Evolutionary conservation across 1,284 basidiomycete species (phyloP), one percentile per base, ranked within the genome.

Genomic region (Pulchroboletus neoregius): DNA sequence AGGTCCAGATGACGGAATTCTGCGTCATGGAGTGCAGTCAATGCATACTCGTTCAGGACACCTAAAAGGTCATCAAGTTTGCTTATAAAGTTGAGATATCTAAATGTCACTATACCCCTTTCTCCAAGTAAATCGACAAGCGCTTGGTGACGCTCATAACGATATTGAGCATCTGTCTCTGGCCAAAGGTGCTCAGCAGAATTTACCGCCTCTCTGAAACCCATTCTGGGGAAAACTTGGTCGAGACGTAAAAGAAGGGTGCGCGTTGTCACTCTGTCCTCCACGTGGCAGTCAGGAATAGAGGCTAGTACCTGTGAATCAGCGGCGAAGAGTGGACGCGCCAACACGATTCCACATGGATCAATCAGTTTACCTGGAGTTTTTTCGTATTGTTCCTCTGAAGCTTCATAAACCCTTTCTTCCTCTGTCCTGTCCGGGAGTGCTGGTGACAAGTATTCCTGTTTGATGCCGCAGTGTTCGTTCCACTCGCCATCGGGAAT

Each of bases 1-100:
- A 83, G 58, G 13, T 61, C 53, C 6, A 79, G 60, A 41, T 54
- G 57, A 11, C 58, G 57, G 33, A 78, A 58, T 35, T 69, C 67
- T 0, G 72, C 69, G 12, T 61, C 66, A 24, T 71, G 58, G 16
- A 79, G 63, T 0, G 70, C 56, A 16, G 65, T 47, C 37, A 78
- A 56, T 5, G 71, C 61, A 8, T 58, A 63, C 33, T 65, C 55
- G 49, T 66, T 74, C 22, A 78, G 64, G 38, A 71, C 66, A 6
- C 74, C 75, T 77, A 35, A 23, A 26, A 5, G 13, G 9, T 20
- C 16, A 35, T 50, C 40, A 36, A 51, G 23, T 24, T 49, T 32
- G 30, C 35, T 39, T 23, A 27, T 27, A 22, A 44, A 36, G 8
- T 20, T 7, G 24, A 32, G 28, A 34, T 36, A n/a, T 31, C 16